Base-by-base conservation (phyloP, 768 basidiomycete genomes). In the Psilocybe subaeruginosa region DNA sequence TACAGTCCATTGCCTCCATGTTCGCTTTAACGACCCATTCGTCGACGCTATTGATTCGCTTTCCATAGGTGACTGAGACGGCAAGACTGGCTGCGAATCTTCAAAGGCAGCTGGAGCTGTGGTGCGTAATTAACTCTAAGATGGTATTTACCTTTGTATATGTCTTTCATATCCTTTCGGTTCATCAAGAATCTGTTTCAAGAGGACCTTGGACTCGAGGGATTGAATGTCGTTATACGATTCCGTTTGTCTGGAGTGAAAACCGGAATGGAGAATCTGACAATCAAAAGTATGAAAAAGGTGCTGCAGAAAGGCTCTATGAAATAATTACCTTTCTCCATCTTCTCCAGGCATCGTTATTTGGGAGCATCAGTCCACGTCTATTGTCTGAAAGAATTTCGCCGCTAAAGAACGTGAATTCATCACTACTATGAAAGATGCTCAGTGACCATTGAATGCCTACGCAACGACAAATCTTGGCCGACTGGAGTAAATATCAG, bases 1-100 rank as follows among this genome's bases (percentile, higher is more conserved):
- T 61, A 81, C 80, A 81, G 52, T 78, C 77, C 68, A 80, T 74
- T 1, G 79, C 70, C 6, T 73, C 73, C 70, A 79, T 75, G 53
- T 81, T 81, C 58, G 81, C 79, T 62, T 74, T 77, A 1, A 82
- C 80, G 12, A 82, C 72, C 76, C 79, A 82, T 39, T 82, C 80
- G 33, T 78, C 77, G 3, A 78, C 73, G 39, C 73, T 79, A 16
- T 81, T 73, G 9, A 82, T 76, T 8, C 81, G 70, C 56, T 75
- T 63, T 0, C 81, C 80, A 48, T 82, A 83, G 0, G 78, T 74
- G 4, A 82, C 75, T 12, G 80, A 77, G 0, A 78, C 77, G 2
- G 77, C 77, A 6, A 82, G 77, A 43, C 79, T 81, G 2, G 79
- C 81, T 9, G 82, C 76, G 61, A 73, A 82, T 55, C 80, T 80